phyloP scores from a whole-genome alignment of 2,329 filamentous ascomycete species.

The Penicillium vulpinum region DNA sequence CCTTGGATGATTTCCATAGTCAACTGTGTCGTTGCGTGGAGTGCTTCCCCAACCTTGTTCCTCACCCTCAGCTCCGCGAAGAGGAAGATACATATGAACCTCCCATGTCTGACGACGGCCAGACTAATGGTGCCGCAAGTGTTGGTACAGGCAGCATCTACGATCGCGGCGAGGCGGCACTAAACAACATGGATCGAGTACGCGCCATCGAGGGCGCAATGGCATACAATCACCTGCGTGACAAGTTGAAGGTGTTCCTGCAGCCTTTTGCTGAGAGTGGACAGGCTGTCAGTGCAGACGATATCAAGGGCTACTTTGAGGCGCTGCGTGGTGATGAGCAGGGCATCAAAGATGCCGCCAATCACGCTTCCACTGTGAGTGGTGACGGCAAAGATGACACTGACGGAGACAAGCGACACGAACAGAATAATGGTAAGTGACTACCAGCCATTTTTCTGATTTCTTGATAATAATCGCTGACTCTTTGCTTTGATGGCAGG shows the following conservation, averaged over 20 bases:
- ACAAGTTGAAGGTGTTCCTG: conserved; percentile 93
- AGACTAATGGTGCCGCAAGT: conserved; percentile 50
- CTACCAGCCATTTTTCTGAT: not conserved
- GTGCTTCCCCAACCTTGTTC: conserved; percentile 74
- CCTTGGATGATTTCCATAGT: conserved; percentile 75
- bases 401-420: conserved; percentile 39
- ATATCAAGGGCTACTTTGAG: conserved; percentile 96
- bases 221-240: conserved; percentile 95
- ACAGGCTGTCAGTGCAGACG: conserved; percentile 83
- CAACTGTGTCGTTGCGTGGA: conserved; percentile 76
- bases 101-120: conserved; percentile 70
- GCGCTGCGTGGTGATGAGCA: conserved; percentile 85
- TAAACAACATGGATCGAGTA: conserved; percentile 89
- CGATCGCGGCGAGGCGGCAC: conserved; percentile 86
- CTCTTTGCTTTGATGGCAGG: conserved; percentile 5
- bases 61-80: conserved; percentile 80
- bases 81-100: conserved; percentile 95
- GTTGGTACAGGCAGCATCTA: conserved; percentile 76
- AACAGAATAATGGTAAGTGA: conserved; percentile 50
- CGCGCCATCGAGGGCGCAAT: conserved; percentile 94
- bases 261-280: conserved; percentile 92
- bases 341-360: conserved; percentile 64
- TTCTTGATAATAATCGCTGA: not conserved
- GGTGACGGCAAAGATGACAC: conserved; percentile 31
- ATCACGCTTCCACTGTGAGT: conserved; percentile 48